phyloP scores from a whole-genome alignment of 192 early-diverging fungal genomes.

The Diversispora epigaea region DNA sequence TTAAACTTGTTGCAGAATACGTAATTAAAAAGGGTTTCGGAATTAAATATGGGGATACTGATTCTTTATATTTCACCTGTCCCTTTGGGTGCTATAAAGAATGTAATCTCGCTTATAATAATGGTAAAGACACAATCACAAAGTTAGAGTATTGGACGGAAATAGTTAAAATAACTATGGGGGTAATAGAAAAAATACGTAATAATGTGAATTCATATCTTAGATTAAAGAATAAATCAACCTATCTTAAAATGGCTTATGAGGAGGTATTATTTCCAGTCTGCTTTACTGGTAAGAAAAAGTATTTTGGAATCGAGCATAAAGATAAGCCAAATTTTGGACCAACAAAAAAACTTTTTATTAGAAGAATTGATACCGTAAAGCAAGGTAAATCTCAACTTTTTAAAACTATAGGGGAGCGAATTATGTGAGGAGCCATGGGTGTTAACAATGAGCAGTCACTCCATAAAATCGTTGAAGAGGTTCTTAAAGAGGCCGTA shows the following conservation, averaged over 20 bases:
- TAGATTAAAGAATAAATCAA: slow-evolving; percentile 3
- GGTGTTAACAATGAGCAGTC: neutral
- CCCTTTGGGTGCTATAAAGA: slow-evolving; percentile 8
- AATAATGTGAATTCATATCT: slow-evolving; percentile 6
- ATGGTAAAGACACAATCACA: neutral
- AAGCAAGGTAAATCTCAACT: slow-evolving; percentile 1
- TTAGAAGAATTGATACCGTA: slow-evolving; percentile 8
- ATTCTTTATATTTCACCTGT: slow-evolving; percentile 18
- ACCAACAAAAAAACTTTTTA: slow-evolving; percentile 22
- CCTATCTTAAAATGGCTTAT: slow-evolving; percentile 21
- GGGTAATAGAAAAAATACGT: slow-evolving; percentile 3
- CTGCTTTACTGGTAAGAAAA: slow-evolving; percentile 20
- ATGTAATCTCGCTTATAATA: neutral
- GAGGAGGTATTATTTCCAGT: slow-evolving; percentile 21
- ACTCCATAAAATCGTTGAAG: slow-evolving; percentile 11
- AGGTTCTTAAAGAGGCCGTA: neutral
- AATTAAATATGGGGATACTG: slow-evolving; percentile 5
- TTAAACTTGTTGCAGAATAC: neutral
- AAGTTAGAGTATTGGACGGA: neutral
- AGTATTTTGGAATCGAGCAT: slow-evolving; percentile 8
- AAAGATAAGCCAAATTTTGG: neutral
- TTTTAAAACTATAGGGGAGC: neutral
- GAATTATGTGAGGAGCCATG: slow-evolving; percentile 2
- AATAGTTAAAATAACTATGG: slow-evolving; percentile 27
- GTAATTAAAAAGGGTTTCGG: neutral